phyloP scores from a whole-genome alignment of 1,284 basidiomycete species.

The Tylopilus orsonianus region DNA sequence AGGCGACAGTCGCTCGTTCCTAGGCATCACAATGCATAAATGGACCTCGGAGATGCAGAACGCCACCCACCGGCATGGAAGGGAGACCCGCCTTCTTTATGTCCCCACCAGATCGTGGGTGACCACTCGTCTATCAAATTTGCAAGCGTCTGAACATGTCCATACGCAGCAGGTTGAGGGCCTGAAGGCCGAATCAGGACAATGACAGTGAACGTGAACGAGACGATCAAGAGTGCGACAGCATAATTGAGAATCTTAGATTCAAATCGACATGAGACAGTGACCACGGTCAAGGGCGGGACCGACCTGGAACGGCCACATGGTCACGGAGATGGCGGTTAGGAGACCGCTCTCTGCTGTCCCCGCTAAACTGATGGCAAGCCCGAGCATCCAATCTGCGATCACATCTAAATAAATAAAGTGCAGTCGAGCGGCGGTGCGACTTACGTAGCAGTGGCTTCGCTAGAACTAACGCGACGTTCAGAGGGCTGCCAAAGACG shows the following conservation, averaged over 20 bases:
- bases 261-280: neutral
- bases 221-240: constrained; percentile 18
- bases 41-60: neutral
- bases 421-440: too few species aligned
- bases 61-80: constrained; percentile 24
- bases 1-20: constrained; percentile 29
- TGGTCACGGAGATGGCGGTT: constrained; percentile 24
- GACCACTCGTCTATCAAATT: constrained; percentile 36
- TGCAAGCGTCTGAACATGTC: constrained; percentile 33
- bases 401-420: neutral
- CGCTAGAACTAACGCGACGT: constrained; percentile 14
- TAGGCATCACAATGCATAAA: neutral
- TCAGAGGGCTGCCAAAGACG: constrained; percentile 21
- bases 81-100: constrained; percentile 12
- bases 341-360: constrained; percentile 13
- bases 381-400: constrained; percentile 36
- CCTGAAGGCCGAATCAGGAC: constrained; percentile 23
- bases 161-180: constrained; percentile 33
- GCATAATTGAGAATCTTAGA: constrained; percentile 33
- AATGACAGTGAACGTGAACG: constrained; percentile 19
- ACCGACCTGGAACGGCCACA: constrained; percentile 31
- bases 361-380: constrained; percentile 25
- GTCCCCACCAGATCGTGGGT: constrained; percentile 37
- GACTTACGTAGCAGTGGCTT: constrained; percentile 33
- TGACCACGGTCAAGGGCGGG: neutral